Percentiles rank a stretch among this genome's conserved stretches.
These are phyloP conservation scores for Leccinellum rugosiceps DNA, from an alignment of 768 basidiomycete species.

Conservation along the genomic window DNA sequence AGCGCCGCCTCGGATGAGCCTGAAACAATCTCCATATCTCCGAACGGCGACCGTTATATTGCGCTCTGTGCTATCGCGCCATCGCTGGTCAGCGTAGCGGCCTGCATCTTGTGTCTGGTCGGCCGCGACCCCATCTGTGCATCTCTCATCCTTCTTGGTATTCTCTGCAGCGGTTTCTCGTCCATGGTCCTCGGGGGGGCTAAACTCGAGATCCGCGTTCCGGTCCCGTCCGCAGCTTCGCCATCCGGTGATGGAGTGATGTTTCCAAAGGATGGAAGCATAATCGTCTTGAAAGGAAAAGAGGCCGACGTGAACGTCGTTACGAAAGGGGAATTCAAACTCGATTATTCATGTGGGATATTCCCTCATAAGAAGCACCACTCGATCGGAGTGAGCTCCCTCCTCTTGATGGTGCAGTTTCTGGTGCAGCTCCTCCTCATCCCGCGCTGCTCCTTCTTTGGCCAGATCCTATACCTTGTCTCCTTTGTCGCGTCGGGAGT, in stretches of 20 bases:
- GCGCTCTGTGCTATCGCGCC: constrained; percentile 19
- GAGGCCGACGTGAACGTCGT: constrained; percentile 28
- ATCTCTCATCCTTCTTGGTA: constrained; percentile 30
- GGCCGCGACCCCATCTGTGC: constrained; percentile 25
- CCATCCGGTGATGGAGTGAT: constrained; percentile 33
- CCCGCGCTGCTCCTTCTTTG: constrained; percentile 30
- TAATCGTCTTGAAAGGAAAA: constrained; percentile 27
- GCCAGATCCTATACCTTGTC: constrained; percentile 30
- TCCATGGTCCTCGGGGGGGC: constrained; percentile 29
- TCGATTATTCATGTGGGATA: constrained; percentile 20
- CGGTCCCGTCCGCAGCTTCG: constrained; percentile 20
- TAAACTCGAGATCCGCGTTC: constrained; percentile 18
- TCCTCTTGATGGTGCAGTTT: constrained; percentile 29
- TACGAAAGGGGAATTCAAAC: constrained; percentile 32
- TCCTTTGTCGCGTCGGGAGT: constrained; percentile 29
- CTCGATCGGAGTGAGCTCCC: constrained; percentile 20
- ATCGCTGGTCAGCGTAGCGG: constrained; percentile 21
- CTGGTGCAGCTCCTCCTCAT: constrained; percentile 31
- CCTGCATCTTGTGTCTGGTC: constrained; percentile 19
- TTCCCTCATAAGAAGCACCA: constrained; percentile 2
- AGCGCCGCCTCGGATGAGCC: background rate
- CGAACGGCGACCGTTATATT: constrained; percentile 10
- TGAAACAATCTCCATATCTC: constrained; percentile 3
- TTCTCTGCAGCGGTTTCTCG: constrained; percentile 30
- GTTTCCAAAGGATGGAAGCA: constrained; percentile 12